phyloP scores from a whole-genome alignment of 345 rosid species.

The Psidium guajava region DNA sequence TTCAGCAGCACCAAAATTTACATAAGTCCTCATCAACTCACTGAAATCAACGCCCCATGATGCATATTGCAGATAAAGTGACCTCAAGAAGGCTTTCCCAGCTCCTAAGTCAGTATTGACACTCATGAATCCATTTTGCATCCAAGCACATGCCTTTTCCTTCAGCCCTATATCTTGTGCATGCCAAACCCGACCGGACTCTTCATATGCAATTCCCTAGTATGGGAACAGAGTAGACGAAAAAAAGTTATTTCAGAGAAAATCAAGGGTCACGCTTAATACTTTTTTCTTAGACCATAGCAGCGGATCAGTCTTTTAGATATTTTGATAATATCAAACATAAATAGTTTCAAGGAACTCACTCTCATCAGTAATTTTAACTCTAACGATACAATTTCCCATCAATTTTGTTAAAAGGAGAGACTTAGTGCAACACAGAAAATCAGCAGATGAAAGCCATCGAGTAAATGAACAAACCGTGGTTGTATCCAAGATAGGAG shows the following conservation, averaged over 20 bases:
- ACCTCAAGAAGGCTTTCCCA: slow-evolving; percentile 80
- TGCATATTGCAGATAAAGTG: slow-evolving; percentile 72
- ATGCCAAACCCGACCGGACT: slow-evolving; percentile 51
- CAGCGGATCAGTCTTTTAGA: neutral
- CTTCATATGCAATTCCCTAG: slow-evolving; percentile 56
- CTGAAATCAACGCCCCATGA: slow-evolving; percentile 97
- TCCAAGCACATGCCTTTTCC: slow-evolving; percentile 91
- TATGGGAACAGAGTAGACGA: slow-evolving; percentile 5
- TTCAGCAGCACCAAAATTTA: neutral
- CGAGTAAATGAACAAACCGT: slow-evolving; percentile 24
- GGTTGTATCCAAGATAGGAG: slow-evolving; percentile 47
- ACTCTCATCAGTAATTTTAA: neutral
- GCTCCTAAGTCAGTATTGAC: slow-evolving; percentile 61
- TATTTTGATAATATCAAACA: neutral
- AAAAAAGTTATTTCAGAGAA: neutral
- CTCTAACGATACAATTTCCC: neutral
- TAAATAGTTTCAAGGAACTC: neutral
- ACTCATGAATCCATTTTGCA: slow-evolving; percentile 87
- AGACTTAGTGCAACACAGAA: neutral
- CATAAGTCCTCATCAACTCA: slow-evolving; percentile 11
- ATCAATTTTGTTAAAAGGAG: neutral
- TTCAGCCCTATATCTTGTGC: slow-evolving; percentile 71
- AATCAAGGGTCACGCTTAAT: neutral
- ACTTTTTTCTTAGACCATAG: neutral
- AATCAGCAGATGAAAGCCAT: neutral